Base-by-base conservation (phyloP, 148 eudicot species). In the Talinum fruticosum region DNA sequence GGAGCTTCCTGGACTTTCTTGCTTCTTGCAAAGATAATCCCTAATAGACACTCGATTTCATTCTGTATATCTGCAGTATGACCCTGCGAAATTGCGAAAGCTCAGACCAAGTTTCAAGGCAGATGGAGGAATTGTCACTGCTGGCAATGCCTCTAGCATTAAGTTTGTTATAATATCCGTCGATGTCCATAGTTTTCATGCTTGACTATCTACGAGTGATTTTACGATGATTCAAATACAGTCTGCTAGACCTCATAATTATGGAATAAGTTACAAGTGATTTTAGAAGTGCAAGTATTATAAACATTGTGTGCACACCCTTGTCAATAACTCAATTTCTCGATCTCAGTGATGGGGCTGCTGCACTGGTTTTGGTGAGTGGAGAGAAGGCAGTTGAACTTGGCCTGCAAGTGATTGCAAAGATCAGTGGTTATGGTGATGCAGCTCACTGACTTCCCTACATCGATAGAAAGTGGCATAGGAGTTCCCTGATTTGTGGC, bases 101-200 rank as follows among this genome's bases (percentile, higher is more conserved):
- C 94, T 96, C 71, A 87, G 97, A 71, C 99, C 99, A 49, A 93
- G 97, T 85, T 96, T 96, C 81, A 96, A 93, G 90, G 85, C 77
- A 75, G 84, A 71, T 80, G 99, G 97, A 70, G 97, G 97, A 53
- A 83, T 90, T 65, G 99, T 96, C 76, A 96, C 99, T 81, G 97
- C 99, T 79, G 99, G 99, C 81, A 96, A 96, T 83, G 96, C 99
- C 72, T 96, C 99, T 67, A 91, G 96, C 79, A 90, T 96, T 75
- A 96, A 97, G 99, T 95, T 76, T 49, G 72, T 71, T 72, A 33
- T 53, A 70, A 57, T 35, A 26, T 47, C 76, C 75, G 12, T 24
- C 15, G 5, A 29, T 67, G 70, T 71, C 68, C 32, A 38, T 61
- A 21, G 26, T 41, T 57, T 79, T 59, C 8, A 34, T 23, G 5